These are phyloP conservation scores for Kuraishia borneana DNA, from an alignment of 805 yeast species.

Conservation along the genomic window DNA sequence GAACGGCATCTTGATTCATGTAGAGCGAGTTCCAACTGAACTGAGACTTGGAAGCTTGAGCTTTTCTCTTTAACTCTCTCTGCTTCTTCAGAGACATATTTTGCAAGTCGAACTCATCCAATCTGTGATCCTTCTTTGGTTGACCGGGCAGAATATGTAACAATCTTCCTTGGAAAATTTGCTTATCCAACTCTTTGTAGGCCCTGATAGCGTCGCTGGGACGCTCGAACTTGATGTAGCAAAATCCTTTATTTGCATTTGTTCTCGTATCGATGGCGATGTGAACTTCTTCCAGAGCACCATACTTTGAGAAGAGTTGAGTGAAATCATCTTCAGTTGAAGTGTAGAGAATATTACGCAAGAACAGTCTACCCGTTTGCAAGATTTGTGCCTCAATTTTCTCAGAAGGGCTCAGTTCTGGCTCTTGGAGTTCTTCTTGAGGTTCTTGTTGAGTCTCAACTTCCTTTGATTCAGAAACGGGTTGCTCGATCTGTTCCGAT, in stretches of 20 bases:
- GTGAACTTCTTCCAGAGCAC: constrained; percentile 79
- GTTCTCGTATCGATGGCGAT: constrained; percentile 86
- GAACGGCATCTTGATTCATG: constrained; percentile 84
- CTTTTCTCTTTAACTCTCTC: constrained; percentile 70
- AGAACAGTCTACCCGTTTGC: constrained; percentile 71
- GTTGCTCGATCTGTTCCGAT: constrained; percentile 5
- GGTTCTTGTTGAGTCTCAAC: constrained; percentile 7
- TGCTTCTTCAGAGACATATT: constrained; percentile 91
- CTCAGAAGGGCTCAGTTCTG: constrained; percentile 31
- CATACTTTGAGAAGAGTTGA: constrained; percentile 53
- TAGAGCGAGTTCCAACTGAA: constrained; percentile 94
- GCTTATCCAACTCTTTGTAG: constrained; percentile 64
- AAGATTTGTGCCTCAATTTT: constrained; percentile 37
- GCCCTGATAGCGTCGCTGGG: constrained; percentile 71
- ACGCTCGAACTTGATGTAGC: constrained; percentile 64
- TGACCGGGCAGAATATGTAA: constrained; percentile 84
- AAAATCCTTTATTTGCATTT: constrained; percentile 87
- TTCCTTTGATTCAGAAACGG: constrained; percentile 2
- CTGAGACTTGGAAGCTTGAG: constrained; percentile 74
- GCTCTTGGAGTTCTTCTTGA: constrained; percentile 7
- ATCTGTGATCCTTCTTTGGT: constrained; percentile 65
- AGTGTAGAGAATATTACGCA: constrained; percentile 75
- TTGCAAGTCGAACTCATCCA: constrained; percentile 86
- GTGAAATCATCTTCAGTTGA: constrained; percentile 73
- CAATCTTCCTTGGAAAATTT: constrained; percentile 88